These are phyloP conservation scores for Cyberlindnera lachancei DNA, from an alignment of 805 yeast species.

Conservation along the genomic window DNA sequence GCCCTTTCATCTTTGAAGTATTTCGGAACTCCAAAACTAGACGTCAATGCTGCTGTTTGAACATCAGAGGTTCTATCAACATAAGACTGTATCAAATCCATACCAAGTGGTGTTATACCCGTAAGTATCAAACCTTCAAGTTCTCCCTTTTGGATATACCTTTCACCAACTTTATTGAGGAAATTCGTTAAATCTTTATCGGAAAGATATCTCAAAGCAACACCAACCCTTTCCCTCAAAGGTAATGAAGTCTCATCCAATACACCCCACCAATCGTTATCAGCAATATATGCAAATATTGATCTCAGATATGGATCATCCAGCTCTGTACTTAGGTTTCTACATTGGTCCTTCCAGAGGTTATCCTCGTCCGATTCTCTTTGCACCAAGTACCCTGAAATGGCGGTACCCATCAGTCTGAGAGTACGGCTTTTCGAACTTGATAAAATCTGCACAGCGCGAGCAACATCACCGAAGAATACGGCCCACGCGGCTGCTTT, in stretches of 20 bases:
- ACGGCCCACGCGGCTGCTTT: constrained; percentile 98
- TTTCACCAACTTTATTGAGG: constrained; percentile 59
- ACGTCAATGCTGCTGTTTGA: constrained; percentile 82
- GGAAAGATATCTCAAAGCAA: constrained; percentile 77
- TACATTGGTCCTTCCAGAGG: constrained; percentile 90
- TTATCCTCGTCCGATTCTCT: constrained; percentile 34
- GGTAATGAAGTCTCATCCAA: constrained; percentile 86
- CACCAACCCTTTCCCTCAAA: constrained; percentile 79
- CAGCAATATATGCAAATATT: constrained; percentile 88
- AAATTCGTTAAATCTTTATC: constrained; percentile 73
- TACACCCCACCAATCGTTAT: constrained; percentile 95
- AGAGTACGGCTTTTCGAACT: constrained; percentile 65
- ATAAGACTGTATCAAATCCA: constrained; percentile 75
- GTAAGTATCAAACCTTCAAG: constrained; percentile 86
- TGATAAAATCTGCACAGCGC: constrained; percentile 74
- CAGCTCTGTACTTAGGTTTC: constrained; percentile 78
- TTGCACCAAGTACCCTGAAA: constrained; percentile 79
- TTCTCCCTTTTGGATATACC: constrained; percentile 73
- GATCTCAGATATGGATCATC: constrained; percentile 87
- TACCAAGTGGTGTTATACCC: constrained; percentile 84
- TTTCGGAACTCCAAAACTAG: constrained; percentile 76
- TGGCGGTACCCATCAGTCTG: constrained; percentile 83
- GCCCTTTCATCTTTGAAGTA: constrained; percentile 70
- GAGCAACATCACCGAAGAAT: constrained; percentile 79
- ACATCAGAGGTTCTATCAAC: constrained; percentile 86